Percentiles rank a stretch among this genome's conserved stretches.
These are phyloP conservation scores for Lunasporangiospora selenospora DNA, from an alignment of 192 early-diverging fungal genomes.

Conservation along the genomic window DNA sequence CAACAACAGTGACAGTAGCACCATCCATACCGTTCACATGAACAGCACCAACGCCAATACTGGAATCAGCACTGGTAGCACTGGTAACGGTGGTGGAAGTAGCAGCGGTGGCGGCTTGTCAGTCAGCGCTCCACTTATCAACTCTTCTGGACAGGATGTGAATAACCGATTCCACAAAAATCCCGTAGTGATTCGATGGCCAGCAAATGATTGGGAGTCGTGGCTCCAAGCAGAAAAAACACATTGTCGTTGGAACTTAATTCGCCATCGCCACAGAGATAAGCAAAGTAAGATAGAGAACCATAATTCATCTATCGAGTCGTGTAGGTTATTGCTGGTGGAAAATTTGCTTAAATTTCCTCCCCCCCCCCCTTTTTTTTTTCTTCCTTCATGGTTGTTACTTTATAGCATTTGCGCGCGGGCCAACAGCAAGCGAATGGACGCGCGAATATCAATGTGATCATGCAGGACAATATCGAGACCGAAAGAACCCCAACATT, in stretches of 20 bases:
- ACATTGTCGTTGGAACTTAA: constrained; percentile 33
- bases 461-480: constrained; percentile 41
- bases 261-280: constrained; percentile 29
- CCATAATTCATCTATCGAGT: neutral
- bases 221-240: constrained; percentile 32
- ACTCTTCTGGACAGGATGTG: neutral
- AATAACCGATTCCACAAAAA: constrained; percentile 18
- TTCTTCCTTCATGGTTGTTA: neutral
- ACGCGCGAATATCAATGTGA: constrained; percentile 39
- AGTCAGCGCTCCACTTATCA: neutral
- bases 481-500: constrained; percentile 38
- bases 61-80: neutral
- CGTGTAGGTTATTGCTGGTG: neutral
- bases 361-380: neutral
- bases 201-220: constrained; percentile 28
- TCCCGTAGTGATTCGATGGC: constrained; percentile 15
- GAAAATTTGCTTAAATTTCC: neutral
- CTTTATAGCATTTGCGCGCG: constrained; percentile 25
- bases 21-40: neutral
- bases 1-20: neutral
- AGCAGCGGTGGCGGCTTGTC: neutral
- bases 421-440: constrained; percentile 44
- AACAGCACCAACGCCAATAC: neutral
- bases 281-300: constrained; percentile 22
- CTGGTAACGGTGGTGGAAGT: neutral